A percentile compares a stretch with the other conserved stretches of the same genome.
Evolutionary conservation across 306 rosid genomes (phyloP).

Genomic region (Luffa acutangula): DNA sequence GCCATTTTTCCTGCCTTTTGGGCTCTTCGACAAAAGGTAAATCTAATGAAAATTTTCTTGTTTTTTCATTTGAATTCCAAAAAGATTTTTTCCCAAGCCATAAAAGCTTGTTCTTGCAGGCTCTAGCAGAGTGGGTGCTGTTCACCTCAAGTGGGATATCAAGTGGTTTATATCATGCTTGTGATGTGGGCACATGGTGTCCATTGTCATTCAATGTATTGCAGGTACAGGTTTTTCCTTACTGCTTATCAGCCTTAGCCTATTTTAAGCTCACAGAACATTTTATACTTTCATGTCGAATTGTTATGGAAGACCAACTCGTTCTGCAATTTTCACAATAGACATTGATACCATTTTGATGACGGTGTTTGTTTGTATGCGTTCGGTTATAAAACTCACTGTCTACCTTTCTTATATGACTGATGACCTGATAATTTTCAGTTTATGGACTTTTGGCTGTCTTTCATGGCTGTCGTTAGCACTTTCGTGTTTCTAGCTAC

Average conservation of each 20-base stretch:
- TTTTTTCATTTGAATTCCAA: background rate
- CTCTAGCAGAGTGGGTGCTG: slow-evolving; percentile 77
- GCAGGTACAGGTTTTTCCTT: slow-evolving; percentile 44
- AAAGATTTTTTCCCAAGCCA: background rate
- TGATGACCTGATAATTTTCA: slow-evolving; percentile 30
- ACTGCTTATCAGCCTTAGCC: slow-evolving; percentile 1
- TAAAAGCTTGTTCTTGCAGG: slow-evolving; percentile 41
- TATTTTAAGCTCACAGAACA: background rate
- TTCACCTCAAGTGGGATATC: slow-evolving; percentile 80
- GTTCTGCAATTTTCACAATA: background rate
- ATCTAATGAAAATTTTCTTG: background rate
- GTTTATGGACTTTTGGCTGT: slow-evolving; percentile 99
- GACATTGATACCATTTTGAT: background rate
- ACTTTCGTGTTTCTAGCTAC: slow-evolving; percentile 75
- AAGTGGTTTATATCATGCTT: slow-evolving; percentile 87
- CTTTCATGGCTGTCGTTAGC: slow-evolving; percentile 95
- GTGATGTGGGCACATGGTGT: slow-evolving; percentile 98
- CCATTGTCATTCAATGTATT: slow-evolving; percentile 48
- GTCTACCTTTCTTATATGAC: background rate
- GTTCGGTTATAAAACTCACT: background rate
- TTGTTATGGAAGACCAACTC: too few relatives aligned
- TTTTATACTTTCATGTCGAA: background rate
- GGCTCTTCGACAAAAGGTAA: slow-evolving; percentile 83
- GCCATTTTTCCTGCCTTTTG: slow-evolving; percentile 84
- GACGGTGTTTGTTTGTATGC: background rate